Base-by-base conservation (phyloP, 192 early-diverging fungal genomes). In the Phycomyces blakesleeanus region DNA sequence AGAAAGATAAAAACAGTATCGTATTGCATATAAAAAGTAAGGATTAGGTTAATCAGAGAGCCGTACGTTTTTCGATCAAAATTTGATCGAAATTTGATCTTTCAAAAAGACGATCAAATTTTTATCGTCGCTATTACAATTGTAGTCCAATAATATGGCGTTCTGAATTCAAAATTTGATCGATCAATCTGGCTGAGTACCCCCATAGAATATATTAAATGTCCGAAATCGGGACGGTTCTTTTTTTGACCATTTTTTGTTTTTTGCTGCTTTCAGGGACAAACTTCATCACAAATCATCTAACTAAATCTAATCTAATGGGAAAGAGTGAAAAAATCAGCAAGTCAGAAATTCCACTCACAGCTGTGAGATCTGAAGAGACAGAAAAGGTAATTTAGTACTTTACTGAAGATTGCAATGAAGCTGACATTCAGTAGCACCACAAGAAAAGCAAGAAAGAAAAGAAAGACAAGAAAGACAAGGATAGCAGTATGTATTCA, bases 371-470 rank as follows among this genome's bases (percentile, higher is more conserved):
- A 34, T 34, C 29, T 34, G 29, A 7, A 57, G 7, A 41, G 39
- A 20, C 44, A 61, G 49, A 27, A 47, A 15, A 47, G 51, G 25
- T 37, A 51, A 34, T 51, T 34, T 2, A 29, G 15, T 29, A 2
- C 7, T 42, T 27, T 26, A 61, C 34, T n/a, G 51, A 51, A 5
- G 24, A 27, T 25, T 41, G 6, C 14, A 1, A 21, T 24, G 24
- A 21, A 0, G 18, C 10, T 22, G 22, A n/a, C 18, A 25, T 59
- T 41, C 0, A 11, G 11, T 59, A 11, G 21, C 41, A 15, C n/a
- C 20, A 39, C 37, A 21, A 75, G 26, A 53, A 72, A 18, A 57
- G 49, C 20, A 63, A 66, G 47, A 66, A 76, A 55, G 75, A 79
- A 61, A 72, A 75, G 61, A 71, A 74, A 20, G 57, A 59, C 22